Evolutionary conservation across 371 early-diverging fungal genomes (phyloP).

Genomic region (Dinochytrium kinnereticum): DNA sequence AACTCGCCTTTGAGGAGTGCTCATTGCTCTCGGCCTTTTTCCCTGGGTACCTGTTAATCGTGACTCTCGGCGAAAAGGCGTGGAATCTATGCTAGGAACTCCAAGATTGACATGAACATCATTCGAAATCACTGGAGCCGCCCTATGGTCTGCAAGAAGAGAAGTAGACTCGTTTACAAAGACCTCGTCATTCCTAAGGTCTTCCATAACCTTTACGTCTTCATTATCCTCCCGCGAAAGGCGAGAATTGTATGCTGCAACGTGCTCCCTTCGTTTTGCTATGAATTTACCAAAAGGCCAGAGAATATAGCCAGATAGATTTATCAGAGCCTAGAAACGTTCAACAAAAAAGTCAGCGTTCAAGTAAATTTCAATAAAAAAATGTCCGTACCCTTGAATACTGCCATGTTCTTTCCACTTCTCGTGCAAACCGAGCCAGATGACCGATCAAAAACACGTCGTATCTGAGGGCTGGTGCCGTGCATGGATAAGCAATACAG

Average conservation of each 20-base stretch:
- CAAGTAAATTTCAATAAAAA: background rate
- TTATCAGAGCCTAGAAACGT: constrained; percentile 35
- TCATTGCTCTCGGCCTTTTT: background rate
- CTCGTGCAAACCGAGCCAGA: constrained; percentile 27
- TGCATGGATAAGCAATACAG: background rate
- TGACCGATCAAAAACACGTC: constrained; percentile 2
- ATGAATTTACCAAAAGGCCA: constrained; percentile 96
- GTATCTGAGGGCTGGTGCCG: background rate
- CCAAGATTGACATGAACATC: background rate
- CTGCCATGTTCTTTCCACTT: constrained; percentile 36
- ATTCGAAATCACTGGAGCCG: too few species aligned
- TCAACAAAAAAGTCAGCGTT: background rate
- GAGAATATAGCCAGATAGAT: constrained; percentile 69
- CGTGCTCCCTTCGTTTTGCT: constrained; percentile 43
- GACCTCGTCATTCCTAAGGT: background rate
- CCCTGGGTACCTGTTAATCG: background rate
- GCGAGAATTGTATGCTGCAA: constrained; percentile 5
- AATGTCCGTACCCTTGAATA: constrained; percentile 34
- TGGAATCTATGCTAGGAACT: background rate
- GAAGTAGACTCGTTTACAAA: constrained; percentile 12
- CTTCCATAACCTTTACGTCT: background rate
- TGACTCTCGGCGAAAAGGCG: background rate
- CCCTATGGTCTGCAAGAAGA: background rate
- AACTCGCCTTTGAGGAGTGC: background rate
- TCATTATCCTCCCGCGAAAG: background rate